Conservation (phyloP, 1,284 basidiomycete species). For the Schizophyllum amplum region DNA sequence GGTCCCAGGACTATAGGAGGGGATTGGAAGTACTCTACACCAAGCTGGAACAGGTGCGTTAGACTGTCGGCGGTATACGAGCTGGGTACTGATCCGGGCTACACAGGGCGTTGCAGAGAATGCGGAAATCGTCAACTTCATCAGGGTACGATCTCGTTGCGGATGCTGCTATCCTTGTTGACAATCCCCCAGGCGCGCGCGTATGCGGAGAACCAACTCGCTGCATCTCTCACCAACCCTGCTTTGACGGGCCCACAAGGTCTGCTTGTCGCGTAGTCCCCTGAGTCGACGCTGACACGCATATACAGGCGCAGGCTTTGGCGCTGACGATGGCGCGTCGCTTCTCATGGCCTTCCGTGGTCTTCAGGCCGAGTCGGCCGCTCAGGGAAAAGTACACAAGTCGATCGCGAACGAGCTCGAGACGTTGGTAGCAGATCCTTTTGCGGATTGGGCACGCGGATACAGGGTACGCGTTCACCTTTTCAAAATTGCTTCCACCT, state of each 20-base stretch:
- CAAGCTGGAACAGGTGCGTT: conserved; percentile 4
- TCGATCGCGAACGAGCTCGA: conserved; percentile 60
- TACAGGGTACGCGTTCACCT: conserved; percentile 44
- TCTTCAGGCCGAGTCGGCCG: conserved; percentile 58
- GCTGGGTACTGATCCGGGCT: no score
- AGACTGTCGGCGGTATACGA: conserved; percentile 15
- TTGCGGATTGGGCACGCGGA: conserved; percentile 60
- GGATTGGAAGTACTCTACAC: conserved; percentile 38
- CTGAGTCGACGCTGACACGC: conserved; percentile 6
- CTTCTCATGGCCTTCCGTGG: conserved; percentile 72
- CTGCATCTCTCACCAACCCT: conserved; percentile 47
- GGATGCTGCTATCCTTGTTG: conserved; percentile 8
- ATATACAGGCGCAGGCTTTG: conserved; percentile 56
- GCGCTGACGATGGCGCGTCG: conserved; percentile 71
- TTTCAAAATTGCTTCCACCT: conserved; percentile 1
- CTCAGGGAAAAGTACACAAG: conserved; percentile 61
- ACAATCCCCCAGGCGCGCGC: conserved; percentile 46
- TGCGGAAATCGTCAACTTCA: conserved; percentile 73
- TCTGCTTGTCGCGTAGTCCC: conserved; percentile 19
- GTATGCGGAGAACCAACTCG: conserved; percentile 53
- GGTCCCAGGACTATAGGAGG: conserved; percentile 81
- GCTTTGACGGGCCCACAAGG: conserved; percentile 41
- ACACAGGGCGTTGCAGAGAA: conserved; percentile 68
- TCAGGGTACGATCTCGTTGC: conserved; percentile 46
- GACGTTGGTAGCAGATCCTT: conserved; percentile 64